Conservation (phyloP, 805 yeast species). For the Starmerella lactis-condensi region DNA sequence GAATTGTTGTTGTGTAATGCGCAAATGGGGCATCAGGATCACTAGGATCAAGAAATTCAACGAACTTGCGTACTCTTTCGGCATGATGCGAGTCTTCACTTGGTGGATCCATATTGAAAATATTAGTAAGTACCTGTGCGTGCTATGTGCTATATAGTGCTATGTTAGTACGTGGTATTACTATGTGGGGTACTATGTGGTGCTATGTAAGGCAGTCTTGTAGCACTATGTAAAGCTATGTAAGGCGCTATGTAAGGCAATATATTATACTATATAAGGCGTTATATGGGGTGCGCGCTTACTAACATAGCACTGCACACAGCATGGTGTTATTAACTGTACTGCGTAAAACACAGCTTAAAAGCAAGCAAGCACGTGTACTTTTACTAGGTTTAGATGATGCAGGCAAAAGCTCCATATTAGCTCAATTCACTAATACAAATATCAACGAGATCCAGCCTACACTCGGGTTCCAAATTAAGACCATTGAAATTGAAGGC, state of each 20-base stretch:
- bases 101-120: too few relatives aligned
- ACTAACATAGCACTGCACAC: not conserved
- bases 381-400: constrained; percentile 74
- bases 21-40: constrained; percentile 33
- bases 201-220: too few relatives aligned
- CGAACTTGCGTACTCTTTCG: constrained; percentile 75
- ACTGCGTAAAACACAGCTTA: constrained; percentile 62
- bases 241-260: too few relatives aligned
- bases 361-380: constrained; percentile 59
- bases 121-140: too few relatives aligned
- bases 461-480: constrained; percentile 77
- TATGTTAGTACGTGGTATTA: too few relatives aligned
- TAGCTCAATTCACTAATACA: constrained; percentile 35
- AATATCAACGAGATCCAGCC: constrained; percentile 50
- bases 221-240: too few relatives aligned
- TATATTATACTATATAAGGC: too few relatives aligned
- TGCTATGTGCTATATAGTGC: too few relatives aligned
- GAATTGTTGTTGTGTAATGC: constrained; percentile 45
- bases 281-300: too few relatives aligned
- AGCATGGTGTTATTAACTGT: constrained; percentile 66
- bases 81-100: constrained; percentile 35
- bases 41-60: constrained; percentile 58
- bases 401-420: constrained; percentile 78
- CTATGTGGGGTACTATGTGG: too few relatives aligned
- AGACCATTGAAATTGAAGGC: constrained; percentile 29